A percentile compares a stretch with the other conserved stretches of the same genome.
phyloP scores from a whole-genome alignment of 768 basidiomycete species.

The Steccherinum ochraceum region DNA sequence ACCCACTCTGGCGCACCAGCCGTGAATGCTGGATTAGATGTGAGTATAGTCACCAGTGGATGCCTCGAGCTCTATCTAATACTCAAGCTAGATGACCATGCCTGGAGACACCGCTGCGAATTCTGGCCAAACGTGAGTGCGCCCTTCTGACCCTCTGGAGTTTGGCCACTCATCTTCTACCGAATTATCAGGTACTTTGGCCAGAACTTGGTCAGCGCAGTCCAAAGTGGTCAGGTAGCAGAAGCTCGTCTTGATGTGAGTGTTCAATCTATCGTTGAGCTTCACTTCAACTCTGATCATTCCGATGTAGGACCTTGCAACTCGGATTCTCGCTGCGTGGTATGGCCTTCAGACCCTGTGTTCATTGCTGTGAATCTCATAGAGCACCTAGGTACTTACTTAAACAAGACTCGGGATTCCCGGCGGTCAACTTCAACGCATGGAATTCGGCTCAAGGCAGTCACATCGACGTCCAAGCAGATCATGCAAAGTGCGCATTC shows the following conservation, averaged over 20 bases:
- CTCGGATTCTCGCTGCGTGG: constrained; percentile 62
- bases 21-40: constrained; percentile 58
- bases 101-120: constrained; percentile 45
- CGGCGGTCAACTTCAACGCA: constrained; percentile 55
- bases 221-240: constrained; percentile 54
- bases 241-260: constrained; percentile 43
- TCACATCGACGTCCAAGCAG: constrained; percentile 32
- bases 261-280: background rate
- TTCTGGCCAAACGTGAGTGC: constrained; percentile 13
- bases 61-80: background rate
- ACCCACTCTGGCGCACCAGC: constrained; percentile 50
- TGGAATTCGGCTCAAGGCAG: constrained; percentile 29
- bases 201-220: constrained; percentile 46
- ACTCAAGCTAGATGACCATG: constrained; percentile 54
- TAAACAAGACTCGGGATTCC: constrained; percentile 46
- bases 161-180: background rate
- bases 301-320: constrained; percentile 48
- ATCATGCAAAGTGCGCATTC: constrained; percentile 34
- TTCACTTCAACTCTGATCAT: background rate
- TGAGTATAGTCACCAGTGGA: constrained; percentile 20
- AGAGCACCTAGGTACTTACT: constrained; percentile 39
- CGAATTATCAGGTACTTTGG: constrained; percentile 50
- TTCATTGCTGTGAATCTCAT: constrained; percentile 12
- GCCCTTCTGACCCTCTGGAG: background rate
- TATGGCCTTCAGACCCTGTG: constrained; percentile 24